phyloP scores from a whole-genome alignment of 176 grass and related monocot genomes.

The Aegilops speltoides region DNA sequence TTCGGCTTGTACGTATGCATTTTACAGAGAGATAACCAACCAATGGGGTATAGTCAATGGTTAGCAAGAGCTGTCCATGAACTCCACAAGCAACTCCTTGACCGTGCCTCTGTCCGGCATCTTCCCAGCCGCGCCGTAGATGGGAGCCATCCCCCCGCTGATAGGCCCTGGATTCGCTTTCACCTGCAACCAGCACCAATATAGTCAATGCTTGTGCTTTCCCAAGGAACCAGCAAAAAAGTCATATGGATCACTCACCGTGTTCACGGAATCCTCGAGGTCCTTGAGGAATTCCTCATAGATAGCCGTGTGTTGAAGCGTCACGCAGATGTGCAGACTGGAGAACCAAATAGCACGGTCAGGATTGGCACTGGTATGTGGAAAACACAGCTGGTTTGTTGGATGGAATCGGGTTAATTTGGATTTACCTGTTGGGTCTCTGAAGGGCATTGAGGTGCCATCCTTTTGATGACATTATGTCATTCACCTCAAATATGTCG shows the following conservation, averaged over 20 bases:
- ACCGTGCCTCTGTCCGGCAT: conserved; percentile 97
- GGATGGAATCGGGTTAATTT: background rate
- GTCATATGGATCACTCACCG: conserved; percentile 49
- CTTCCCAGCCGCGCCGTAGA: conserved; percentile 91
- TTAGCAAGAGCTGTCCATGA: conserved; percentile 94
- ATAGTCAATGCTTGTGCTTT: background rate
- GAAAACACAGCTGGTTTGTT: background rate
- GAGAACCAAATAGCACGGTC: conserved; percentile 3
- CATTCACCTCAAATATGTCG: conserved; percentile 98
- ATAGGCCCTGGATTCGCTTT: conserved; percentile 93
- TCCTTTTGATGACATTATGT: conserved; percentile 92
- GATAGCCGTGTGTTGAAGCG: conserved; percentile 69
- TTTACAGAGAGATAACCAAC: background rate
- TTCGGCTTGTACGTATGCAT: background rate
- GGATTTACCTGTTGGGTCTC: conserved; percentile 56
- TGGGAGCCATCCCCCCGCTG: conserved; percentile 70
- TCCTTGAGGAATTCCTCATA: conserved; percentile 68
- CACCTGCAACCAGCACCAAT: conserved; percentile 41
- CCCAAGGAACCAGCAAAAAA: background rate
- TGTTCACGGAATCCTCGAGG: conserved; percentile 63
- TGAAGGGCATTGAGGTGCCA: conserved; percentile 96
- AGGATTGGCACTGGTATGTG: background rate
- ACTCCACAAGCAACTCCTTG: conserved; percentile 86
- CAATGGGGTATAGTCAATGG: background rate
- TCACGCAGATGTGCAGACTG: conserved; percentile 96